Evolutionary conservation across 1,284 basidiomycete genomes (phyloP).

Genomic region (Limonomyces culmigenus): DNA sequence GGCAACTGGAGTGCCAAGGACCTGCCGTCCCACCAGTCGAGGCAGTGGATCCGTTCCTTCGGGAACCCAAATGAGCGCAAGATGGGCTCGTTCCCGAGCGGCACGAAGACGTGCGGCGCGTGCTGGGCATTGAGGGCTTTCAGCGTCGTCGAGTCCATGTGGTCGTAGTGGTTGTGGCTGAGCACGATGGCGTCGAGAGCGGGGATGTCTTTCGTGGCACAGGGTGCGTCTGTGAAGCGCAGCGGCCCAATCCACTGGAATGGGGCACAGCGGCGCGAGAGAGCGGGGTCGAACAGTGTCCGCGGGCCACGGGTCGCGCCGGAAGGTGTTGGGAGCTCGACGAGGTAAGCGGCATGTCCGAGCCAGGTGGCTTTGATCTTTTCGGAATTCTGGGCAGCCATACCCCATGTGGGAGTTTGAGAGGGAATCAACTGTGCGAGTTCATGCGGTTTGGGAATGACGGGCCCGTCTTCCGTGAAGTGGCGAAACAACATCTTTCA

Average conservation of each 20-base stretch:
- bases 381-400: background rate
- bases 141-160: slow-evolving; percentile 42
- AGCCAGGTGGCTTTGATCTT: slow-evolving; percentile 54
- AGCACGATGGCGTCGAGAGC: slow-evolving; percentile 49
- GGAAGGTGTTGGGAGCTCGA: slow-evolving; percentile 37
- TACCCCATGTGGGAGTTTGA: background rate
- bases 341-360: slow-evolving; percentile 52
- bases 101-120: slow-evolving; percentile 41
- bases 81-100: slow-evolving; percentile 37
- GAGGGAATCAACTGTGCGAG: background rate
- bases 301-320: slow-evolving; percentile 31
- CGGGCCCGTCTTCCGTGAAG: too few species aligned
- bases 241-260: slow-evolving; percentile 34
- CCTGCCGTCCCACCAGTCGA: slow-evolving; percentile 58
- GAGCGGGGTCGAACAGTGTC: slow-evolving; percentile 61
- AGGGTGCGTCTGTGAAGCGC: slow-evolving; percentile 41
- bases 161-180: slow-evolving; percentile 62
- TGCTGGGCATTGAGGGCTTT: slow-evolving; percentile 18
- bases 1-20: slow-evolving; percentile 21
- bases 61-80: slow-evolving; percentile 26
- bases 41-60: slow-evolving; percentile 26
- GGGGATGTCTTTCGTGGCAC: slow-evolving; percentile 40
- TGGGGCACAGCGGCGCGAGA: slow-evolving; percentile 45
- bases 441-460: too few species aligned
- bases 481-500: too few species aligned